Evolutionary conservation across 495 filamentous ascomycete species (phyloP), one percentile per base, ranked within the genome.

Genomic region (Aspergillus asperescens): DNA sequence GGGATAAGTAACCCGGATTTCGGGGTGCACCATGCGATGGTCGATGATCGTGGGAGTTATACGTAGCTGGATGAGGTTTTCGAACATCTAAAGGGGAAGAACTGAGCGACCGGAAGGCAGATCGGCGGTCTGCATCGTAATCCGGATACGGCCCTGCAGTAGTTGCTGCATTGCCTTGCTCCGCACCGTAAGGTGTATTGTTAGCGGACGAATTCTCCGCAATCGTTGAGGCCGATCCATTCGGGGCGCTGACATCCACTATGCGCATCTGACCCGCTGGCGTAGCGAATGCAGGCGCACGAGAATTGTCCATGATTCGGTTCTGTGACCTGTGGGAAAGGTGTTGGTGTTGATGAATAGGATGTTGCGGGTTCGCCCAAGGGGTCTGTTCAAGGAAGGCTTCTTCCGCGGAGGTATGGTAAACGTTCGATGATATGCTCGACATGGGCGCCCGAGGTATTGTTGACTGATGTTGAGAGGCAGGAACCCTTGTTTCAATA

Each of bases 321-420:
- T 48, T 60, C 23, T 69, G 74, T 1, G 67, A 57, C 42, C 71
- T 62, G 40, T 67, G 65, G 12, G 66, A 65, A 35, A 67, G 58
- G 27, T 67, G 62, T 43, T 76, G 71, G 39, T 74, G 69, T 41
- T 75, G 75, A 60, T 90, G 86, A 13, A 82, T 82, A 1, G 89
- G 87, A 61, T 94, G 88, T 53, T 90, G 87, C 12, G 88, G 86
- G 64, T 93, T 93, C 23, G 88, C 87, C 89, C 89, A 95, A 1
- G 88, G 85, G 1, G 85, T 92, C 54, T 87, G 82, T 48, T 90
- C 86, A 44, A 91, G 77, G 56, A 90, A 92, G 41, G 86, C 83
- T 63, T 91, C 88, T 58, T 90, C 88, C 8, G 87, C 89, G 29
- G 84, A 77, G 8, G 81, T 67, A 37, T 64, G 65, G 60, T 67